phyloP scores from a whole-genome alignment of 2,329 filamentous ascomycete genomes.

The Trichophaea hybrida region DNA sequence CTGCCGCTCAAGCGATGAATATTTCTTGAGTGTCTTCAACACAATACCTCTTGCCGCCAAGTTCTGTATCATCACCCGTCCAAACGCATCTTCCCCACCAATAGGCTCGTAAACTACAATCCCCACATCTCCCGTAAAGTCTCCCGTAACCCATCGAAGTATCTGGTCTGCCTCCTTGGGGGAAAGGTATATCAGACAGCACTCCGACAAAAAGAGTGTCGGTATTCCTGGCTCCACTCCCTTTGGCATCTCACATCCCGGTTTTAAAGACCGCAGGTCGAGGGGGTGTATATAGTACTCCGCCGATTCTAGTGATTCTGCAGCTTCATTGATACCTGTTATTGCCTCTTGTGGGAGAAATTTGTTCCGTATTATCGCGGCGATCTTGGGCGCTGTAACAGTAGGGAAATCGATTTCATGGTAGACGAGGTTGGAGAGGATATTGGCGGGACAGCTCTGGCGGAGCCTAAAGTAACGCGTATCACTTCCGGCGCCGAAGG shows the following conservation, averaged over 20 bases:
- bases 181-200: slow-evolving; percentile 81
- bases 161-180: slow-evolving; percentile 48
- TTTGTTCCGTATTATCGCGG: slow-evolving; percentile 10
- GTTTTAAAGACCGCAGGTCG: slow-evolving; percentile 24
- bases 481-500: slow-evolving; percentile 84
- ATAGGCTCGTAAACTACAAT: slow-evolving; percentile 83
- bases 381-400: slow-evolving; percentile 25
- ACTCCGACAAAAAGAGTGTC: slow-evolving; percentile 82
- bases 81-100: slow-evolving; percentile 69
- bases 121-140: slow-evolving; percentile 38
- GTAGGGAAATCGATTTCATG: slow-evolving; percentile 80
- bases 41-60: slow-evolving; percentile 66
- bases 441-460: slow-evolving; percentile 28
- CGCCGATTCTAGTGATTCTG: slow-evolving; percentile 19
- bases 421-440: slow-evolving; percentile 45
- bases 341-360: background rate
- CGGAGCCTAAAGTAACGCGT: slow-evolving; percentile 72
- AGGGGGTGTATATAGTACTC: slow-evolving; percentile 26
- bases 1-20: slow-evolving; percentile 55
- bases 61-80: slow-evolving; percentile 82
- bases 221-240: slow-evolving; percentile 35
- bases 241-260: slow-evolving; percentile 12
- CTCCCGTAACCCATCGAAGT: slow-evolving; percentile 46
- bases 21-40: slow-evolving; percentile 67
- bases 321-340: background rate